A percentile compares a stretch with the other conserved stretches of the same genome.
Evolutionary conservation across 208 protist genomes (phyloP).

Genomic region (Trypanosoma vivax): DNA sequence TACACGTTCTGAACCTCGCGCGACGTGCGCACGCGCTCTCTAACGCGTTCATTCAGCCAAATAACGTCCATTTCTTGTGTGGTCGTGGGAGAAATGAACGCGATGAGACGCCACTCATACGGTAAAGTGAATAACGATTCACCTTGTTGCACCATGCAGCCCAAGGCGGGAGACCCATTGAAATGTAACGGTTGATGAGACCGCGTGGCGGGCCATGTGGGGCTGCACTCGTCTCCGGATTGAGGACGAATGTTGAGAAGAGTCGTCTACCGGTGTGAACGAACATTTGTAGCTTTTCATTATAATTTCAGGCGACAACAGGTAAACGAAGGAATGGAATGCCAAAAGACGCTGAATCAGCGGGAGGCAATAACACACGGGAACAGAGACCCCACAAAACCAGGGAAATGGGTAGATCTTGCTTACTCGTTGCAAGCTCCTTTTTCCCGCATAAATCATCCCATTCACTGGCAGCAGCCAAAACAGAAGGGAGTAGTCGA

Average conservation of each 20-base stretch:
- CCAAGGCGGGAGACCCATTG: conserved; percentile 87
- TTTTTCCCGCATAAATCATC: too few species aligned
- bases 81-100: conserved; percentile 69
- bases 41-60: conserved; percentile 87
- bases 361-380: not conserved
- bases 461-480: too few species aligned
- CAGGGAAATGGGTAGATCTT: too few species aligned
- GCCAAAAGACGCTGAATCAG: conserved; percentile 6
- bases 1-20: conserved; percentile 85
- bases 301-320: not conserved
- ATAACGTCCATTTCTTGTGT: conserved; percentile 88
- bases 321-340: conserved; percentile 2
- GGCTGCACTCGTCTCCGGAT: conserved; percentile 72
- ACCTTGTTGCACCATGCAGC: conserved; percentile 86
- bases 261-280: conserved; percentile 19
- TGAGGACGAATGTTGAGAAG: conserved; percentile 80
- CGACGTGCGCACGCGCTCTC: conserved; percentile 83
- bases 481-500: too few species aligned
- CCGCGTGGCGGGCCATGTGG: conserved; percentile 80
- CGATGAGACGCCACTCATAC: conserved; percentile 73
- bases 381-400: too few species aligned
- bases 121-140: conserved; percentile 79
- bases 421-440: too few species aligned
- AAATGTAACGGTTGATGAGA: conserved; percentile 85
- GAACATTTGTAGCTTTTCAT: conserved; percentile 30